These are phyloP conservation scores for Pseudognaphalium luteoalbum DNA, from an alignment of 129 eudicot species.

Conservation along the genomic window DNA sequence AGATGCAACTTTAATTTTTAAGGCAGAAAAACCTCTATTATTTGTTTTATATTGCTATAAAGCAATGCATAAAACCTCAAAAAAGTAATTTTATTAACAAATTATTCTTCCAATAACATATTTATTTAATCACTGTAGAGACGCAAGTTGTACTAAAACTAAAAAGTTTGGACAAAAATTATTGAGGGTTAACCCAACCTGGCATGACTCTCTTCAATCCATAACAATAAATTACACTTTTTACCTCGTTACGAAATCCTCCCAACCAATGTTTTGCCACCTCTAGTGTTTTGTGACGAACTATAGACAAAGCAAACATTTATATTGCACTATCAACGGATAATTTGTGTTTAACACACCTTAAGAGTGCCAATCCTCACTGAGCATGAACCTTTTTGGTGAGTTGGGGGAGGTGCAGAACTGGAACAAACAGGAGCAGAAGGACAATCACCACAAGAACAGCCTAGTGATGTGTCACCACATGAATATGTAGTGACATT, in stretches of 20 bases:
- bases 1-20: background rate
- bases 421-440: constrained; percentile 65
- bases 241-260: background rate
- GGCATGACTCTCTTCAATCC: background rate
- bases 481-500: constrained; percentile 86
- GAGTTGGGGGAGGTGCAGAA: constrained; percentile 59
- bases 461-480: constrained; percentile 90
- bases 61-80: background rate
- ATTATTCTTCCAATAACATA: background rate
- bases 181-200: background rate
- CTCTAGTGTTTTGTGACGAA: background rate
- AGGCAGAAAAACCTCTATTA: background rate
- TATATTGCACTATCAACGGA: background rate
- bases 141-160: background rate
- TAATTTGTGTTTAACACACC: constrained; percentile 40
- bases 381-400: constrained; percentile 61
- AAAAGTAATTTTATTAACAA: background rate
- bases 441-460: constrained; percentile 99
- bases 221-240: background rate
- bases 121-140: background rate
- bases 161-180: background rate
- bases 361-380: constrained; percentile 78
- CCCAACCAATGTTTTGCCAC: background rate
- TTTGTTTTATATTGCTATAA: background rate
- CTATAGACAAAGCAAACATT: constrained; percentile 11